Evolutionary conservation across 2,329 filamentous ascomycete genomes (phyloP), one percentile per base, ranked within the genome.

Genomic region (Dactylellina sp.): DNA sequence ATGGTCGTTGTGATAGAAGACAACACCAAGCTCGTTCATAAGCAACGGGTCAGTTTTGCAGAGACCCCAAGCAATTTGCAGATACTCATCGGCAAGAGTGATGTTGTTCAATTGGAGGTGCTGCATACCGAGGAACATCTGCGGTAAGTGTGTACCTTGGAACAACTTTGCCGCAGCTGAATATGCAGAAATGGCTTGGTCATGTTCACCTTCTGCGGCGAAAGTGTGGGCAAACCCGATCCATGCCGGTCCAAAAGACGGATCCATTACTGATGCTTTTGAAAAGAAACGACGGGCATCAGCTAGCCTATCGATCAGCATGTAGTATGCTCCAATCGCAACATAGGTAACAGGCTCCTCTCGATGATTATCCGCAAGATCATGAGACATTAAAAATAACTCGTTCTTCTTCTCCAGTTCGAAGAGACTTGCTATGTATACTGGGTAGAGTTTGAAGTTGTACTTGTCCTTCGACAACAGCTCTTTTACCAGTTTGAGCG

Each of bases 171-270:
- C 94, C 0, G 95, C 95, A 0, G 95, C 99, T 28, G 92, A 96
- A 82, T 99, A 99, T 0, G 96, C 95, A 7, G 93, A 96, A 76
- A 99, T 97, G 52, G 95, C 95, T 82, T 99, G 95, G 80, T 99
- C 95, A 81, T 98, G 93, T 81, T 99, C 95, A 59, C 95, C 95
- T 81, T 99, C 95, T 9, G 93, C 93, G 0, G 95, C 95, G 80
- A 99, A 99, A 0, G 95, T 99, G 81, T 99, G 96, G 0, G 95
- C 95, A 80, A 99, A 99, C 0, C 96, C 95, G 76, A 99, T 98
- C 95, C 95, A 99, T 1, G 95, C 95, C 0, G 95, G 92, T 0
- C 94, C 94, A 78, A 97, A 99, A 82, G 98, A 94, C 5, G 94
- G 91, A 79, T 99, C 93, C 89, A 99, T 94, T 84, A 98, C 91